These are phyloP conservation scores for Aquilaria malaccensis DNA, from an alignment of 345 rosid genomes.

Conservation along the genomic window DNA sequence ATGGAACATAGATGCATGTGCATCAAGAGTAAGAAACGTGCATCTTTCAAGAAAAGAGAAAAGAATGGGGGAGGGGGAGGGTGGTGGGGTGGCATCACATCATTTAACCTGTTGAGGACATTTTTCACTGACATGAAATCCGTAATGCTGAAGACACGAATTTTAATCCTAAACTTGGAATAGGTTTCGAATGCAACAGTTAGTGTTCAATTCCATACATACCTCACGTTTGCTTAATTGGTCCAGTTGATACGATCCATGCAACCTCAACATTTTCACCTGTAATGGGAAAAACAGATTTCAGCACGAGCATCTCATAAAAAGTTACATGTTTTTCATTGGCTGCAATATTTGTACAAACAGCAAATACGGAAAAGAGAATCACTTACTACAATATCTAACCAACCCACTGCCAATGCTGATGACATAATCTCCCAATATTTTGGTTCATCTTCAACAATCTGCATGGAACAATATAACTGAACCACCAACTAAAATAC, in stretches of 20 bases:
- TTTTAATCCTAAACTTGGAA: too few relatives aligned
- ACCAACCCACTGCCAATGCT: constrained; percentile 88
- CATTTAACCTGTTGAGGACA: neutral
- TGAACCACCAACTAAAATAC: constrained; percentile 1
- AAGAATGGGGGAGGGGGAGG: neutral
- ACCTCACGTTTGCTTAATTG: constrained; percentile 90
- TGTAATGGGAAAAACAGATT: constrained; percentile 21
- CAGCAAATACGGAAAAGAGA: neutral
- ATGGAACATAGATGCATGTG: neutral
- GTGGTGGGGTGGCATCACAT: neutral
- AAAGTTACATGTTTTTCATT: constrained; percentile 9
- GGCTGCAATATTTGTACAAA: neutral
- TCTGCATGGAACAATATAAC: constrained; percentile 34
- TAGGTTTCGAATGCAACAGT: neutral
- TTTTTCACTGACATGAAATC: too few relatives aligned
- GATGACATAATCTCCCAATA: constrained; percentile 86
- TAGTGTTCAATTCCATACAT: constrained; percentile 21
- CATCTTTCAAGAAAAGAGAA: too few relatives aligned
- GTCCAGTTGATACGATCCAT: constrained; percentile 89
- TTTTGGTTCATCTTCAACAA: constrained; percentile 62
- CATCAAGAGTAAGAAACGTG: too few relatives aligned
- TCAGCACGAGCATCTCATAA: neutral
- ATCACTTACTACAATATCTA: constrained; percentile 69
- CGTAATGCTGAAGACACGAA: too few relatives aligned
- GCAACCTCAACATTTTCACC: constrained; percentile 85